phyloP scores from a whole-genome alignment of 306 rosid species.

The Prinsepia uniflora region DNA sequence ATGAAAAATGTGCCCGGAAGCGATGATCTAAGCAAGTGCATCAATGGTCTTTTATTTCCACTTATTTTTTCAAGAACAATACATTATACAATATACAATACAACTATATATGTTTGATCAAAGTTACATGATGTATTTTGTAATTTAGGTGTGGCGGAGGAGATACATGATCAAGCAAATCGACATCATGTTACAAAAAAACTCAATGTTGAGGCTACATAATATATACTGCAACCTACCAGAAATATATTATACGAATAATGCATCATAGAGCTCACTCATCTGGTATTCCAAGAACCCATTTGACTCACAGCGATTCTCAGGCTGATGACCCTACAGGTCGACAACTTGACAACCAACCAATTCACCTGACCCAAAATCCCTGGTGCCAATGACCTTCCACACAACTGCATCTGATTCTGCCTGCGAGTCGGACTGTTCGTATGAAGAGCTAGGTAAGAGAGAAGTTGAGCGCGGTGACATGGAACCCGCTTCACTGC shows the following conservation, averaged over 20 bases:
- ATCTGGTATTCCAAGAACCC: not conserved
- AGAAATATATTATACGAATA: not conserved
- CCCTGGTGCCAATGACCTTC: constrained; percentile 57
- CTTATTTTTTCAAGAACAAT: not conserved
- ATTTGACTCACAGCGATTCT: constrained; percentile 11
- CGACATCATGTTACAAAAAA: not conserved
- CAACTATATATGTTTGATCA: not conserved
- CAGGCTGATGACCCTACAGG: constrained; percentile 37
- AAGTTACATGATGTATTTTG: not conserved
- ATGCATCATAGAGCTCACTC: constrained; percentile 1
- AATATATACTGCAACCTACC: constrained; percentile 3
- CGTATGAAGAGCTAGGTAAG: constrained; percentile 31
- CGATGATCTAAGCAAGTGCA: constrained; percentile 9
- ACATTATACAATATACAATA: not conserved
- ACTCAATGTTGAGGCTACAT: not conserved
- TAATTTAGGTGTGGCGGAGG: not conserved
- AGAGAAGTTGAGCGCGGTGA: constrained; percentile 35
- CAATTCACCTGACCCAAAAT: constrained; percentile 67
- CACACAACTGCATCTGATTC: constrained; percentile 63
- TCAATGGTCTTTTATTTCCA: not conserved
- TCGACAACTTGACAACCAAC: constrained; percentile 89
- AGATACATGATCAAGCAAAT: not conserved
- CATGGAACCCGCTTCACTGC: constrained; percentile 28
- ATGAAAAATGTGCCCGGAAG: constrained; percentile 1
- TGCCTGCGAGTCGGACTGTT: constrained; percentile 29